A percentile compares a stretch with the other conserved stretches of the same genome.
phyloP scores from a whole-genome alignment of 2,329 filamentous ascomycete genomes.

The Cercospora sp. region DNA sequence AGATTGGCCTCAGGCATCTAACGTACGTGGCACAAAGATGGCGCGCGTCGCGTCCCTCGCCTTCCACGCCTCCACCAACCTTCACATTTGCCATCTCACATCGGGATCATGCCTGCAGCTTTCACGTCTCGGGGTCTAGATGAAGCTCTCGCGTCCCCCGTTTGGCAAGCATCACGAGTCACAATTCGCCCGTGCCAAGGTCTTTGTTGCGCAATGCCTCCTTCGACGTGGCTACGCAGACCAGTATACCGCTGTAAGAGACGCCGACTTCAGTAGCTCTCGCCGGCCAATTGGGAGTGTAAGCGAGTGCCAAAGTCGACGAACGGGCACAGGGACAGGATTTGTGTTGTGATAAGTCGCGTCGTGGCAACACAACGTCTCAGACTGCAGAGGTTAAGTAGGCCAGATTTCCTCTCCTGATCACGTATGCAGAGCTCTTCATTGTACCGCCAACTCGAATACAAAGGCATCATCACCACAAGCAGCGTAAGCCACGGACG shows the following conservation, averaged over 20 bases:
- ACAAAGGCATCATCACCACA: not conserved
- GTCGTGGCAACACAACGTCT: constrained; percentile 1
- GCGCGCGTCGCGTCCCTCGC: not conserved
- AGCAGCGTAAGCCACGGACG: not conserved
- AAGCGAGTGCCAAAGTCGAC: not conserved
- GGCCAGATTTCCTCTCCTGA: not conserved
- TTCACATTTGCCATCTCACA: not conserved
- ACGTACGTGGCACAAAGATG: not conserved
- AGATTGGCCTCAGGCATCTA: not conserved
- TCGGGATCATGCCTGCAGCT: not conserved
- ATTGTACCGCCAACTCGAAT: not conserved
- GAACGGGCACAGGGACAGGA: not conserved
- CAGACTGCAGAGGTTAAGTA: not conserved
- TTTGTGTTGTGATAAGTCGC: not conserved
- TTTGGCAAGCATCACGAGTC: constrained; percentile 2
- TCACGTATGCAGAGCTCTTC: not conserved
- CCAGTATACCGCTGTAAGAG: not conserved
- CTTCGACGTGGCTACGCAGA: constrained; percentile 1
- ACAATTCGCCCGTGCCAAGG: not conserved
- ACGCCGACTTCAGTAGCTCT: not conserved
- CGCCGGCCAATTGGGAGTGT: not conserved
- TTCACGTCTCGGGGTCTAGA: not conserved
- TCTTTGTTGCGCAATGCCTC: not conserved
- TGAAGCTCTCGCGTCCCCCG: not conserved
- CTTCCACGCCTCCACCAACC: not conserved